Percentiles rank a stretch among this genome's conserved stretches.
phyloP scores from a whole-genome alignment of 306 rosid genomes.

The Oxytropis ochrocephala region DNA sequence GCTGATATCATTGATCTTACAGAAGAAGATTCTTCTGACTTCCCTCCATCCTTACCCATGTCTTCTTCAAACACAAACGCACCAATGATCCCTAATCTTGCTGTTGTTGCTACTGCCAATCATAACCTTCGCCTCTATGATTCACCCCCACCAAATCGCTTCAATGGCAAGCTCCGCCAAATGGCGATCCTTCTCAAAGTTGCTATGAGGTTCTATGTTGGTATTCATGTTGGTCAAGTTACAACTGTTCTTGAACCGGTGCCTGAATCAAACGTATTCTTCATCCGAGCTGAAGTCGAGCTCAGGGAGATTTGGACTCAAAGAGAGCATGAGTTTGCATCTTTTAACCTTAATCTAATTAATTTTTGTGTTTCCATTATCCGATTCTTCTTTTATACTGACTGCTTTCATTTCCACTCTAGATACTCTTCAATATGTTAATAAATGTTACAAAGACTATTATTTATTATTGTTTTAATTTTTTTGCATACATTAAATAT shows the following conservation, averaged over 20 bases:
- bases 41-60: not conserved
- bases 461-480: too few species aligned
- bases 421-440: not conserved
- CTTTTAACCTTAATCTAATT: not conserved
- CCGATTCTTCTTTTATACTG: not conserved
- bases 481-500: too few species aligned
- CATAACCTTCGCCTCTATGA: not conserved
- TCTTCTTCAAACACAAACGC: not conserved
- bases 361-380: not conserved
- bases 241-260: not conserved
- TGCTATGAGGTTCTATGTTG: not conserved
- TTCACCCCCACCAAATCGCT: not conserved
- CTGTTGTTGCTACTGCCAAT: not conserved
- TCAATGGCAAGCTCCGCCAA: not conserved
- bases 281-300: not conserved
- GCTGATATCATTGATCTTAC: slow-evolving; percentile 6
- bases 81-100: not conserved
- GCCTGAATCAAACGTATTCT: not conserved
- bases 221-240: not conserved
- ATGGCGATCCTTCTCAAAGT: not conserved
- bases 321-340: slow-evolving; percentile 6
- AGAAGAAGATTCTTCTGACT: not conserved
- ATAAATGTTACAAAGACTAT: too few species aligned
- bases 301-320: not conserved
- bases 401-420: not conserved